Evolutionary conservation across 345 rosid species (phyloP), one percentile per base, ranked within the genome.

Genomic region (Arabidopsis suecica): DNA sequence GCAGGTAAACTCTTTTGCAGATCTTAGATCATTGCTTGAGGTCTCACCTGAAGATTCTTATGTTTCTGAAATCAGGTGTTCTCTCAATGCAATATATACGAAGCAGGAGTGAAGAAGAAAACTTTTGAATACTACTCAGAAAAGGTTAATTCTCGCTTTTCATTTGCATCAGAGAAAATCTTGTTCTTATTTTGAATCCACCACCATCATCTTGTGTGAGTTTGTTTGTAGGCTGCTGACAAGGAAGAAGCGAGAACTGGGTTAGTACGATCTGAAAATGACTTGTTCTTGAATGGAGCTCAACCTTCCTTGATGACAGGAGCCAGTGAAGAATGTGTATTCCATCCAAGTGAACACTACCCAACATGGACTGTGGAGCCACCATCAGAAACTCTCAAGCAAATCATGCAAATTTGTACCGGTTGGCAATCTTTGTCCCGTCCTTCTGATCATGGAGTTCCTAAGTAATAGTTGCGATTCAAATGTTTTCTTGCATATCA

Each of bases 71-170:
- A 49, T 58, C 83, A 94, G 97, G 83, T 94, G 77, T 89, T 82
- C 70, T 95, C 97, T 49, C 97, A 92, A 48, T 86, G 97, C 92
- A 90, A 95, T 82, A 86, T 95, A 80, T 90, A 92, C 37, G 97
- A 95, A 86, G 97, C 97, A 6, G 97, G 93, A 71, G 79, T 74
- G 74, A 95, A 92, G 83, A 89, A 92, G 78, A 85, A 83, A 77
- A 89, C 96, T 30, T 92, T 92, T 53, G 93, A 92, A 75, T 92
- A 87, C 82, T 84, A 85, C 6, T 83, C 87, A 6, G 97, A 92
- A 83, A 95, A 90, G 91, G 97, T 84, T 68, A 82, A 32, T 68
- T 44, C 45, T 74, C 32, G 51, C 47, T 60, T 73, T 60, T 62
- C 71, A 51, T 32, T 44, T 70, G 36, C 55, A 42, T 72, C 13